Evolutionary conservation across 2,329 filamentous ascomycete genomes (phyloP).

Genomic region (Lasiodiplodia citricola): DNA sequence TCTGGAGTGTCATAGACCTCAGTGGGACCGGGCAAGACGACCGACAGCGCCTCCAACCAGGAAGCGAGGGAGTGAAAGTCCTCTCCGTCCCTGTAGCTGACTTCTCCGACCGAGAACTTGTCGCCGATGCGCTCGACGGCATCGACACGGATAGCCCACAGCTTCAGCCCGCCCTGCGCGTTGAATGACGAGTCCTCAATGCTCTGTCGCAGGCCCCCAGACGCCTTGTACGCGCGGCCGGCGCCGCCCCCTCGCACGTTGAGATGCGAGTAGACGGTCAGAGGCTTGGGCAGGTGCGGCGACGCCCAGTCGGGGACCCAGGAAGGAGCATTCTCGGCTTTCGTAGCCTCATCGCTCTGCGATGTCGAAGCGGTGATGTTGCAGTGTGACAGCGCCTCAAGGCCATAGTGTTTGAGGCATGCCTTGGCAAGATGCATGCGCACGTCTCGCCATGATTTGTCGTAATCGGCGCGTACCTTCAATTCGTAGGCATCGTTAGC

Average conservation of each 20-base stretch:
- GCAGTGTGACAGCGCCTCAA: constrained; percentile 5
- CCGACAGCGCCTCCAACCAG: not conserved
- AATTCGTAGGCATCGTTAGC: not conserved
- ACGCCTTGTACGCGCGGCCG: constrained; percentile 5
- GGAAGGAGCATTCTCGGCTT: not conserved
- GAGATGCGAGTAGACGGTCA: constrained; percentile 9
- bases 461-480: not conserved
- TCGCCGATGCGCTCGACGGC: not conserved
- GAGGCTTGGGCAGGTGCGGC: not conserved
- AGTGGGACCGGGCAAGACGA: not conserved
- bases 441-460: not conserved
- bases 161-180: not conserved
- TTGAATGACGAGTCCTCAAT: not conserved
- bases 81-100: not conserved
- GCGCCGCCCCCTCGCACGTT: not conserved
- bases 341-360: not conserved
- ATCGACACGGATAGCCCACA: constrained; percentile 10
- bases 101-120: not conserved
- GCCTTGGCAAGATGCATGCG: not conserved
- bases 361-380: not conserved
- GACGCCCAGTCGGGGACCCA: constrained; percentile 22
- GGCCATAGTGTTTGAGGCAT: constrained; percentile 5
- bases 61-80: not conserved
- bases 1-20: not conserved
- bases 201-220: not conserved